Conservation (phyloP, 768 basidiomycete species). For the Ephemerocybe angulata region DNA sequence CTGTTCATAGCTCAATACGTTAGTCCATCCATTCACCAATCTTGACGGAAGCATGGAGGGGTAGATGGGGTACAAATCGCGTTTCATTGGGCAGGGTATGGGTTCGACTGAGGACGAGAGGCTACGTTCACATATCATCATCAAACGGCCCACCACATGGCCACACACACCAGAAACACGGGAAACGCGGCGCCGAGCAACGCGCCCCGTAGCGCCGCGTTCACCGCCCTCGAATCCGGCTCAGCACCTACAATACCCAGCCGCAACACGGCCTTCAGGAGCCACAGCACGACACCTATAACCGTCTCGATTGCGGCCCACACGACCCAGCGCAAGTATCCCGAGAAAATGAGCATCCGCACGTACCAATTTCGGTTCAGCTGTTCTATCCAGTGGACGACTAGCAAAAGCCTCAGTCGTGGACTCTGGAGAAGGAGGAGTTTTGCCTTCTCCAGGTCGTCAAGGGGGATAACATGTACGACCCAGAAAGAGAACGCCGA, state of each 20-base stretch:
- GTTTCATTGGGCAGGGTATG: conserved; percentile 3
- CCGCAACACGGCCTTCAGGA: neutral
- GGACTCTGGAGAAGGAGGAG: conserved; percentile 79
- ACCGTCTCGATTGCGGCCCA: neutral
- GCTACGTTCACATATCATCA: conserved; percentile 5
- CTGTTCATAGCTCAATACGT: conserved; percentile 39
- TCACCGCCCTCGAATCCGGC: neutral
- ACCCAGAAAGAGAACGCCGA: conserved; percentile 85
- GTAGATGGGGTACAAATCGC: neutral
- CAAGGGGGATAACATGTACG: conserved; percentile 84
- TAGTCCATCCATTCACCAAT: conserved; percentile 20
- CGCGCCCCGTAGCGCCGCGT: conserved; percentile 13
- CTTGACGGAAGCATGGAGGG: neutral
- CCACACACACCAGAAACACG: neutral
- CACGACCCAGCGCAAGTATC: conserved; percentile 19
- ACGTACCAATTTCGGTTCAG: conserved; percentile 51
- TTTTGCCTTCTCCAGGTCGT: conserved; percentile 85
- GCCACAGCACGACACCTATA: neutral
- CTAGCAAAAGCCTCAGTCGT: conserved; percentile 73
- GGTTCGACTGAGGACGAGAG: neutral
- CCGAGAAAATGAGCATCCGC: conserved; percentile 15
- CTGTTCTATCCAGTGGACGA: conserved; percentile 92
- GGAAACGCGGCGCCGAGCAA: neutral
- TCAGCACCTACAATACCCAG: neutral
- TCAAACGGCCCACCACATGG: neutral